Percentiles rank a stretch among this genome's conserved stretches.
phyloP scores from a whole-genome alignment of 768 basidiomycete species.

The Gelatoporia subvermispora region DNA sequence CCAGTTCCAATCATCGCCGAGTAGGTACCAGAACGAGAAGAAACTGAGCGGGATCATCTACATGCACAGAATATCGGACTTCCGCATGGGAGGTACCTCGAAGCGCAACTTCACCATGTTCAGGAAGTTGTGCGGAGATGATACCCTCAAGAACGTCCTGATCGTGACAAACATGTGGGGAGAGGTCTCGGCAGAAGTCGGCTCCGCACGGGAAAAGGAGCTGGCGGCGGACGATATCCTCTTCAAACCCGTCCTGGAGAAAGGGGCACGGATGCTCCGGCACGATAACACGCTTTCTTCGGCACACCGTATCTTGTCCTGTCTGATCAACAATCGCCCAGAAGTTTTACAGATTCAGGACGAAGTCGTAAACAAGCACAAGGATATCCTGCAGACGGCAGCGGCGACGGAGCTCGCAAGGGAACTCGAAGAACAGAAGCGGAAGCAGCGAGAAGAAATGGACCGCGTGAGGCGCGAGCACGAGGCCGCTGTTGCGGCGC shows the following conservation, averaged over 20 bases:
- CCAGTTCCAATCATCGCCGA: too few relatives aligned
- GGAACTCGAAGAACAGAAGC: conserved; percentile 43
- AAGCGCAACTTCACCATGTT: conserved; percentile 30
- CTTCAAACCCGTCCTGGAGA: conserved; percentile 11
- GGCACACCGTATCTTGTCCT: conserved; percentile 4
- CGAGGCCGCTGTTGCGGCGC: background rate
- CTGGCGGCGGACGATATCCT: conserved; percentile 2
- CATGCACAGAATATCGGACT: conserved; percentile 30
- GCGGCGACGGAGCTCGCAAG: conserved; percentile 49
- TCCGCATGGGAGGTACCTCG: conserved; percentile 27
- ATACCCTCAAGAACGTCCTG: conserved; percentile 22
- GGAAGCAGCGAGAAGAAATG: conserved; percentile 45
- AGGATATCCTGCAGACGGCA: conserved; percentile 43
- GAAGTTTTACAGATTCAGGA: conserved; percentile 46
- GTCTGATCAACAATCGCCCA: conserved; percentile 1
- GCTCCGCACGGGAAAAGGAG: conserved; percentile 7
- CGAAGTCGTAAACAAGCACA: conserved; percentile 46
- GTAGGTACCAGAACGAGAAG: conserved; percentile 6
- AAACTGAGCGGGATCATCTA: conserved; percentile 30
- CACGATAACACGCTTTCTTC: conserved; percentile 6
- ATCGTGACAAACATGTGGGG: conserved; percentile 37
- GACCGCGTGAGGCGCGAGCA: conserved; percentile 5
- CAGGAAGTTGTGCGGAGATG: conserved; percentile 28
- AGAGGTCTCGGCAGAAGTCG: conserved; percentile 6
- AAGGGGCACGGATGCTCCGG: conserved; percentile 7